These are phyloP conservation scores for Calonectria ilicicola DNA, from an alignment of 2,329 filamentous ascomycete species.

Conservation along the genomic window DNA sequence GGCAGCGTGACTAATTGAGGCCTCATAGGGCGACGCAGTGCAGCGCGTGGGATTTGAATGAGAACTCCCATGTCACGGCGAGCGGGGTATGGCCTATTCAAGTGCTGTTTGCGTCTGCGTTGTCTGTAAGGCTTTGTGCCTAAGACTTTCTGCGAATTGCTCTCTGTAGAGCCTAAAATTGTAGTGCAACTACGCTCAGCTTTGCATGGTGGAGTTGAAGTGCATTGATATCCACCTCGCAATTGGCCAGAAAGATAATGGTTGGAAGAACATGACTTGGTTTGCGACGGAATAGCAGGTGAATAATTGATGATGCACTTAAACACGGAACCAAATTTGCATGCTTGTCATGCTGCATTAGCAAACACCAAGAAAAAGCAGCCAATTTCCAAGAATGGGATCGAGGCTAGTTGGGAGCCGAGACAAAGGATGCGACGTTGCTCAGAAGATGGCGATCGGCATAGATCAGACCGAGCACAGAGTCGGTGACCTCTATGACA, in stretches of 20 bases:
- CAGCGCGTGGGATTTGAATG: constrained; percentile 31
- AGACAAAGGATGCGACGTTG: neutral
- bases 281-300: fast-evolving
- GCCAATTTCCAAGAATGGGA: neutral
- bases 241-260: no score
- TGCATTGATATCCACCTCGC: no score
- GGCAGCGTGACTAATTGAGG: constrained; percentile 29
- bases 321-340: neutral
- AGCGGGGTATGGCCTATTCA: constrained; percentile 21
- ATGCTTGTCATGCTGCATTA: neutral
- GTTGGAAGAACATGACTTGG: neutral
- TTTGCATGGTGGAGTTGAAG: neutral
- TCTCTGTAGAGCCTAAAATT: no score
- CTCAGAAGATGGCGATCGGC: neutral
- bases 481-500: neutral
- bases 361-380: neutral
- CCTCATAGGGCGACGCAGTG: constrained; percentile 27
- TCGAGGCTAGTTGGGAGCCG: neutral
- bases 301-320: neutral
- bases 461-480: neutral
- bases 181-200: no score
- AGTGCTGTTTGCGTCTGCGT: neutral
- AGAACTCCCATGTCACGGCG: constrained; percentile 33
- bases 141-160: no score
- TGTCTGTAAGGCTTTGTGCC: no score